These are phyloP conservation scores for Passalora sequoiae DNA, from an alignment of 2,329 filamentous ascomycete species.

Conservation along the genomic window DNA sequence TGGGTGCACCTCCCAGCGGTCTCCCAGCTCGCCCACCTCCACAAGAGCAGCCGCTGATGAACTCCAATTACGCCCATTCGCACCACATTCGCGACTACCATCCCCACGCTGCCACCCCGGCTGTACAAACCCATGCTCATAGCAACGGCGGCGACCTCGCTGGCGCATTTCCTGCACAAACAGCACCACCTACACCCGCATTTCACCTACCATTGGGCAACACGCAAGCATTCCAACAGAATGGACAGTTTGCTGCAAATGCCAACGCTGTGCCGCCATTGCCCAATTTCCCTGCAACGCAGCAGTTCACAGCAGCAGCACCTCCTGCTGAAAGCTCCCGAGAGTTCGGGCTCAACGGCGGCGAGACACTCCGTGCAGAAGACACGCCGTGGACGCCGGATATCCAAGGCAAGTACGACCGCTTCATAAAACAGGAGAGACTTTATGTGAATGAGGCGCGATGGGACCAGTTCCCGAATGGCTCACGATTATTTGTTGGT, in stretches of 20 bases:
- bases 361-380: slow-evolving; percentile 38
- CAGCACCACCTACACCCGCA: slow-evolving; percentile 12
- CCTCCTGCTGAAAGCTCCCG: slow-evolving; percentile 27
- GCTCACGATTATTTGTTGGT: slow-evolving; percentile 78
- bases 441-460: slow-evolving; percentile 71
- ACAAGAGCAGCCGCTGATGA: slow-evolving; percentile 45
- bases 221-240: slow-evolving; percentile 4
- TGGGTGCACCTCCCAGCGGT: slow-evolving; percentile 35
- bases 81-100: slow-evolving; percentile 49
- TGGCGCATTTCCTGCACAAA: slow-evolving; percentile 10
- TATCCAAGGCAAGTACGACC: slow-evolving; percentile 63
- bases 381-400: slow-evolving; percentile 51
- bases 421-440: slow-evolving; percentile 67
- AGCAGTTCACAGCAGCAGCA: slow-evolving; percentile 7
- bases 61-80: slow-evolving; percentile 45
- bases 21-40: slow-evolving; percentile 47
- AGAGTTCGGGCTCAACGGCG: slow-evolving; percentile 28
- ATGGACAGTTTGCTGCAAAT: slow-evolving; percentile 2
- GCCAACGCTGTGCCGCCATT: neutral
- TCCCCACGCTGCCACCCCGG: slow-evolving; percentile 41
- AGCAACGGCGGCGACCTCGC: slow-evolving; percentile 21
- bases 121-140: slow-evolving; percentile 28
- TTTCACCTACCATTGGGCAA: slow-evolving; percentile 3
- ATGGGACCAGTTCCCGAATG: slow-evolving; percentile 75
- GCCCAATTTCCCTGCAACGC: slow-evolving; percentile 1